Base-by-base conservation (phyloP, 129 eudicot genomes). In the Tagetes patula region DNA sequence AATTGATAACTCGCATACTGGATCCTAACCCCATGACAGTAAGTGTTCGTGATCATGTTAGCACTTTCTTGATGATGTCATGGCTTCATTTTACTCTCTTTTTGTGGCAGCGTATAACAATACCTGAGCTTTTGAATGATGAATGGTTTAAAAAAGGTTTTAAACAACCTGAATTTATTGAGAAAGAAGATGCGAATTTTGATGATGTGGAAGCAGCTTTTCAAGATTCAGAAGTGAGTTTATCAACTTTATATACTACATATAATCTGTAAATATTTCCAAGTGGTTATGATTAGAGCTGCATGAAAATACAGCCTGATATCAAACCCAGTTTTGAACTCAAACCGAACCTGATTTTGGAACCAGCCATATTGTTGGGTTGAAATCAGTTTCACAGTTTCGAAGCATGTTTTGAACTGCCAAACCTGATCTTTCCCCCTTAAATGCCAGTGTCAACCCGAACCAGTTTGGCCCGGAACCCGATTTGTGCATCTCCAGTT, bases 121-220 rank as follows among this genome's bases (percentile, higher is more conserved):
- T 94, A 34, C 65, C 97, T 56, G 96, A 94, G 69, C 76, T 94
- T n/a, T 82, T 90, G 84, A 91, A 80, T 74, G 86, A 94, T 50
- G 98, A 84, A 69, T 94, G 98, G 98, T 94, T 94, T 71, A 94
- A 84, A 79, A 87, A 87, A 72, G 93, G 56, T 65, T 94, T 82
- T 73, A 94, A 86, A 79, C 93, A 85, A 36, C 89, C 98, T 48
- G 81, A 77, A n/a, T 94, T 94, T 73, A 80, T 79, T 14, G 98
- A 90, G 77, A 84, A 86, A 71, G 90, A 86, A 81, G 96, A 94
- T 54, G 50, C 93, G 42, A 87, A 85, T 79, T 83, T 88, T 80
- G 98, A 94, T 84, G 98, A 94, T 67, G 97, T 94, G 27, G 98
- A 94, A 77, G 98, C 98, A 60, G 98, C 87, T 75, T 94, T 94